These are phyloP conservation scores for Ustilago nuda DNA, from an alignment of 1,284 basidiomycete species.

Conservation along the genomic window DNA sequence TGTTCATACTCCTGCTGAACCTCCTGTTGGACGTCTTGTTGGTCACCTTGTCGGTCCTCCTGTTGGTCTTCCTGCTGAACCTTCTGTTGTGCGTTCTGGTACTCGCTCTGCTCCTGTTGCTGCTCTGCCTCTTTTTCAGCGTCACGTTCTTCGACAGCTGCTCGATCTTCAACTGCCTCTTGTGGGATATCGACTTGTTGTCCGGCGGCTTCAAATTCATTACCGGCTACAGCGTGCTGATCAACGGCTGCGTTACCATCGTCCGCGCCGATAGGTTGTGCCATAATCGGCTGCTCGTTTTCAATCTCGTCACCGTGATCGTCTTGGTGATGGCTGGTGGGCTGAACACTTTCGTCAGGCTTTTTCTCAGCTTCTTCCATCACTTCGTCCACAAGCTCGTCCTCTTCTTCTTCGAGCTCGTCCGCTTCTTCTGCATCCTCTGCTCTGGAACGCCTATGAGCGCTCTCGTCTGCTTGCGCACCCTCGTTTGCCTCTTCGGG, in stretches of 20 bases:
- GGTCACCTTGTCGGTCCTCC: neutral
- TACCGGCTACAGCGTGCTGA: no score
- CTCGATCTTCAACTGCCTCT: neutral
- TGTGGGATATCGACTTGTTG: neutral
- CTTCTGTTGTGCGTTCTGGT: neutral
- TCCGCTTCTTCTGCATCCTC: neutral
- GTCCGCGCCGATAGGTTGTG: neutral
- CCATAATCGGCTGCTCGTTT: neutral
- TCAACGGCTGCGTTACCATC: neutral
- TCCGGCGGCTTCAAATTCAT: neutral
- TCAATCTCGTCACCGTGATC: neutral
- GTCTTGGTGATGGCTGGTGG: neutral
- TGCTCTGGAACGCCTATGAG: neutral
- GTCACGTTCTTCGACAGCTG: neutral
- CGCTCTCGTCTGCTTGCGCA: neutral
- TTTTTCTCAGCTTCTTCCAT: neutral
- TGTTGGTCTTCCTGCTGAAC: neutral
- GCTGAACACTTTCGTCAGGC: neutral
- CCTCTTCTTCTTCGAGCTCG: constrained; percentile 14
- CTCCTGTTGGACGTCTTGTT: neutral
- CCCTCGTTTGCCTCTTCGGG: neutral
- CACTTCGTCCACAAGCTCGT: constrained; percentile 24
- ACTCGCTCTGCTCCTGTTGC: neutral
- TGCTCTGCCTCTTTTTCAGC: neutral
- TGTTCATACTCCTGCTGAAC: neutral